phyloP scores from a whole-genome alignment of 1,139 yeast genomes.

The Candida frijolesensis region DNA sequence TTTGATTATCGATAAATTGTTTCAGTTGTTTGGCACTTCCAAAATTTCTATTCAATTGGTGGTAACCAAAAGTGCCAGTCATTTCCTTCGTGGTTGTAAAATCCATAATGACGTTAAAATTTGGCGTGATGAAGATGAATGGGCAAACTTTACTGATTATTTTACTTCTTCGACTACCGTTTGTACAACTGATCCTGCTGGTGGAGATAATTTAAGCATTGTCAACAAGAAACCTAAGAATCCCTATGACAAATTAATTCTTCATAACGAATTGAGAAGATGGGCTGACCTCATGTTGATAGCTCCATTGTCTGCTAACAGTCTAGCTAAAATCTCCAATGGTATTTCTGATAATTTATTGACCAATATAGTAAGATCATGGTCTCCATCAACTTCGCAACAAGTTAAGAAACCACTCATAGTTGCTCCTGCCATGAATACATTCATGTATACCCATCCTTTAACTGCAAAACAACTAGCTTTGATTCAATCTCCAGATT shows the following conservation, averaged over 20 bases:
- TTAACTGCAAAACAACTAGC: constrained; percentile 81
- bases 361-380: constrained; percentile 82
- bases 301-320: constrained; percentile 93
- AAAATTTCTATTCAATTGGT: constrained; percentile 83
- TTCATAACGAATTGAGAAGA: constrained; percentile 85
- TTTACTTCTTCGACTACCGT: constrained; percentile 16
- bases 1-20: constrained; percentile 76
- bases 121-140: constrained; percentile 94
- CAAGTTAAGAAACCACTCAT: constrained; percentile 66
- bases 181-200: constrained; percentile 5
- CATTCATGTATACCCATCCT: constrained; percentile 94
- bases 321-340: constrained; percentile 85
- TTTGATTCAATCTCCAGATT: constrained; percentile 48
- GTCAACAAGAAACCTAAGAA: constrained; percentile 34
- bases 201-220: not conserved
- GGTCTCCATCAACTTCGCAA: constrained; percentile 65
- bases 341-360: constrained; percentile 90
- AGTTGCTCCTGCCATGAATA: constrained; percentile 97
- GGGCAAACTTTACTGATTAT: constrained; percentile 60
- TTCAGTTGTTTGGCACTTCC: constrained; percentile 70
- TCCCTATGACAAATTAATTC: constrained; percentile 50
- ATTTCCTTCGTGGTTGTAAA: constrained; percentile 76
- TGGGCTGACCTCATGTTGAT: constrained; percentile 95
- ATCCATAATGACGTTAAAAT: constrained; percentile 81
- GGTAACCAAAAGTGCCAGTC: constrained; percentile 81